Conservation (phyloP, 768 basidiomycete genomes). For the Leucogyrophana mollusca region DNA sequence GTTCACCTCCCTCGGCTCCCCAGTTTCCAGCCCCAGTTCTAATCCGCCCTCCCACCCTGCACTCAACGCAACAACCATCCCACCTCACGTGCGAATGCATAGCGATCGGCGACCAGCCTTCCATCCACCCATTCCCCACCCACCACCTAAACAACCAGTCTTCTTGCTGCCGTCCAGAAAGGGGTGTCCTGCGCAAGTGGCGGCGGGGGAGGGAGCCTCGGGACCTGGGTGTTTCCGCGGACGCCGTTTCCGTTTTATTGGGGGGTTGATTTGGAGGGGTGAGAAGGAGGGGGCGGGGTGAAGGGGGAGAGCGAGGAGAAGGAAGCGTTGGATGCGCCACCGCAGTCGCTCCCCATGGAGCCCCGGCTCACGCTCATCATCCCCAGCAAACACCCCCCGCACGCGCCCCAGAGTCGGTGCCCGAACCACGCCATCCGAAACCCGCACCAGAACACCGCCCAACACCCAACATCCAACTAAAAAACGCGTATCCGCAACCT, state of each 20-base stretch:
- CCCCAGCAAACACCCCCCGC: constrained; percentile 54
- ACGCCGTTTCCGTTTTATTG: constrained; percentile 33
- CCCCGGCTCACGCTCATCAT: constrained; percentile 52
- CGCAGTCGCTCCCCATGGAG: constrained; percentile 30
- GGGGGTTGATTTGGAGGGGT: constrained; percentile 28
- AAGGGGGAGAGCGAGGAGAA: constrained; percentile 15
- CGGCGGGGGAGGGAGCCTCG: constrained; percentile 25
- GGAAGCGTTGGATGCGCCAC: constrained; percentile 21
- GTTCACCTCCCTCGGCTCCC: too few species aligned
- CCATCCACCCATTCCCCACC: too few species aligned
- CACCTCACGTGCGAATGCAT: too few species aligned
- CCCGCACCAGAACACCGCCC: background rate
- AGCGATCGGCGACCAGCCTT: too few species aligned
- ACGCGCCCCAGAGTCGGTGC: constrained; percentile 41
- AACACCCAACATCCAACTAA: too few species aligned
- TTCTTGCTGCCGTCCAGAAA: too few species aligned
- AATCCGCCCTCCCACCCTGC: too few species aligned
- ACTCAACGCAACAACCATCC: too few species aligned
- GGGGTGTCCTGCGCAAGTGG: constrained; percentile 24
- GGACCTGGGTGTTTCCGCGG: constrained; percentile 29
- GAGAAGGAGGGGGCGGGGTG: constrained; percentile 17
- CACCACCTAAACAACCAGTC: too few species aligned
- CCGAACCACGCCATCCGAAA: too few species aligned
- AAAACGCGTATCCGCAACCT: too few species aligned
- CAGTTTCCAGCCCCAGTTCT: too few species aligned